phyloP scores from a whole-genome alignment of 495 filamentous ascomycete species.

The Lophium mytilinum region DNA sequence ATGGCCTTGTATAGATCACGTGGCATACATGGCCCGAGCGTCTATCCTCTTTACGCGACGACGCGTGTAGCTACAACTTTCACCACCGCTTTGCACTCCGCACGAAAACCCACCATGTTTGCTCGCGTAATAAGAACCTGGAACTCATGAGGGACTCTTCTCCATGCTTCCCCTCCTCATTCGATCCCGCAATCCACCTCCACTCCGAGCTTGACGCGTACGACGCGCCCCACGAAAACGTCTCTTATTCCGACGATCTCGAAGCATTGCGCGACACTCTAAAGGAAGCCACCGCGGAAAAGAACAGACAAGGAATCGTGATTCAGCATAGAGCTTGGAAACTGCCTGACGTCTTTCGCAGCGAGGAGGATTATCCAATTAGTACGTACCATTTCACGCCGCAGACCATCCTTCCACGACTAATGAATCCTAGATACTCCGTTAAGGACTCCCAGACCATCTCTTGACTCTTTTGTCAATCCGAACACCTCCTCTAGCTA shows the following conservation, averaged over 20 bases:
- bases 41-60: no score
- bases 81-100: no score
- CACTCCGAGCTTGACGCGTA: constrained; percentile 37
- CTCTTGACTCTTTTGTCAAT: background rate
- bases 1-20: no score
- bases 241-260: constrained; percentile 52
- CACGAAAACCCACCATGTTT: no score
- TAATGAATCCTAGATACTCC: constrained; percentile 18
- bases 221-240: constrained; percentile 19
- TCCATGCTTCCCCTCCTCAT: constrained; percentile 37
- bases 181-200: constrained; percentile 47
- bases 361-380: constrained; percentile 50
- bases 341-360: constrained; percentile 52
- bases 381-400: constrained; percentile 15
- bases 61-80: no score
- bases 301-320: constrained; percentile 45
- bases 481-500: constrained; percentile 6
- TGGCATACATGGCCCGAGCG: no score
- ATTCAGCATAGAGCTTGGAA: constrained; percentile 58
- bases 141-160: constrained; percentile 12
- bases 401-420: background rate
- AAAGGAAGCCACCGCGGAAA: constrained; percentile 42
- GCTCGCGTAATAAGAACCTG: background rate
- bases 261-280: constrained; percentile 47
- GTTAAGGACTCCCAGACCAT: background rate